Conservation (phyloP, 1,284 basidiomycete genomes). For the Chiua sp. region DNA sequence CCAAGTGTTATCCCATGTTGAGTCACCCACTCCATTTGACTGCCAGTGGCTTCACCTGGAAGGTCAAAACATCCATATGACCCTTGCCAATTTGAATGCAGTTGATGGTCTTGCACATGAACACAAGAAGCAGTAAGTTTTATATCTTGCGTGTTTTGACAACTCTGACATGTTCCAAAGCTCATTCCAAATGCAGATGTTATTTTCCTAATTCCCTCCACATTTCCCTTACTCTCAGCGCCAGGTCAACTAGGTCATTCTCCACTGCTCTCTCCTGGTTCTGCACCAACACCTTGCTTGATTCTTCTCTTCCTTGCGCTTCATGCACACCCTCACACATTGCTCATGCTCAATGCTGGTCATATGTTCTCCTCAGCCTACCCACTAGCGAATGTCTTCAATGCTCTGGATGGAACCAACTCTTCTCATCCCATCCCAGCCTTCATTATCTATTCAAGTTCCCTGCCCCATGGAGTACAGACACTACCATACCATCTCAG, state of each 20-base stretch:
- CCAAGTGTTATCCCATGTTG: slow-evolving; percentile 50
- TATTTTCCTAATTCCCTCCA: slow-evolving; percentile 54
- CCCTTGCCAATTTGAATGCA: slow-evolving; percentile 74
- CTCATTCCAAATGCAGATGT: slow-evolving; percentile 81
- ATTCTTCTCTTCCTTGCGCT: slow-evolving; percentile 74
- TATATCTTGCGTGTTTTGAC: slow-evolving; percentile 25
- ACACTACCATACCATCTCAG: no score
- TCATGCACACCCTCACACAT: slow-evolving; percentile 68
- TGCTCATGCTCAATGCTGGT: slow-evolving; percentile 82
- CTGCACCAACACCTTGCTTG: slow-evolving; percentile 66
- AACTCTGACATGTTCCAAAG: slow-evolving; percentile 43
- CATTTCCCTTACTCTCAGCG: slow-evolving; percentile 22
- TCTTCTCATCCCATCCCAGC: slow-evolving; percentile 7
- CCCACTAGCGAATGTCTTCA: slow-evolving; percentile 85
- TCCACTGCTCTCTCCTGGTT: slow-evolving; percentile 56
- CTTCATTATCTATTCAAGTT: not conserved
- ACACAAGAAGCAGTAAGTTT: slow-evolving; percentile 71
- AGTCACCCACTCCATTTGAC: slow-evolving; percentile 78
- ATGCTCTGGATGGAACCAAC: slow-evolving; percentile 70
- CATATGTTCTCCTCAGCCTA: slow-evolving; percentile 74
- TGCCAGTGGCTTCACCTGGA: slow-evolving; percentile 89
- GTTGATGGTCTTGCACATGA: slow-evolving; percentile 79
- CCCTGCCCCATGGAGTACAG: slow-evolving; percentile 9
- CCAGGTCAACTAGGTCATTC: not conserved
- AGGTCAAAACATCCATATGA: slow-evolving; percentile 74